Evolutionary conservation across 768 basidiomycete species (phyloP).

Genomic region (Tremella fuciformis): DNA sequence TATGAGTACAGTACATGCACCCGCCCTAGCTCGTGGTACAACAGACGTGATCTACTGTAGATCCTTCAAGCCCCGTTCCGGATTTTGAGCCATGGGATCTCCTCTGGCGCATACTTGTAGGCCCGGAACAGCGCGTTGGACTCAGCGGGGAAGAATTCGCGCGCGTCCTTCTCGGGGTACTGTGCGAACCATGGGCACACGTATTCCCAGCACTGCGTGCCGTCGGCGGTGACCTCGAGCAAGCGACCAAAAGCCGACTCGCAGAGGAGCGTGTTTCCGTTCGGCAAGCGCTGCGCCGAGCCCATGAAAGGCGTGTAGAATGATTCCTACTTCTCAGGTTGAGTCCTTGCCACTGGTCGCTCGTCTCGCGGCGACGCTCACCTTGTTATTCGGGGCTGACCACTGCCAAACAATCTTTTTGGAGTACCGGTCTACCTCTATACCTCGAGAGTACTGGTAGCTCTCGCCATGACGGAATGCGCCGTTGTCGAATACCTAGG

Average conservation of each 20-base stretch:
- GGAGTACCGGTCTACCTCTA: constrained; percentile 21
- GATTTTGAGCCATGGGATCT: constrained; percentile 22
- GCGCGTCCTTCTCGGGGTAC: constrained; percentile 47
- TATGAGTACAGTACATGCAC: too few species aligned
- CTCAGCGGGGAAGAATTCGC: constrained; percentile 38
- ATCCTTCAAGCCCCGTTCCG: too few species aligned
- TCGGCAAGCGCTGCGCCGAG: constrained; percentile 20
- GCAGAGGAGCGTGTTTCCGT: constrained; percentile 24
- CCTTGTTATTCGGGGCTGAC: constrained; percentile 12
- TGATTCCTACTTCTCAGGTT: constrained; percentile 9
- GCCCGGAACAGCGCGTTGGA: constrained; percentile 20
- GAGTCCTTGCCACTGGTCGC: background rate
- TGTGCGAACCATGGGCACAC: constrained; percentile 23
- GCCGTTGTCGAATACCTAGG: constrained; percentile 46
- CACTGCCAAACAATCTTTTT: constrained; percentile 28
- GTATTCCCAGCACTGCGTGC: constrained; percentile 35
- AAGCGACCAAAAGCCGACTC: constrained; percentile 20
- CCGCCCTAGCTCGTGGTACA: too few species aligned
- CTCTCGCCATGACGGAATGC: constrained; percentile 28
- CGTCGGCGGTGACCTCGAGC: constrained; percentile 27
- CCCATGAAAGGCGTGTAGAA: constrained; percentile 29
- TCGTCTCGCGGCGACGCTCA: background rate
- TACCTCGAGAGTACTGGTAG: constrained; percentile 29
- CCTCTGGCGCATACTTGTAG: constrained; percentile 19
- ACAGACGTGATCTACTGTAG: too few species aligned